These are phyloP conservation scores for Ogataea paraovalis DNA, from an alignment of 805 yeast genomes.

Conservation along the genomic window DNA sequence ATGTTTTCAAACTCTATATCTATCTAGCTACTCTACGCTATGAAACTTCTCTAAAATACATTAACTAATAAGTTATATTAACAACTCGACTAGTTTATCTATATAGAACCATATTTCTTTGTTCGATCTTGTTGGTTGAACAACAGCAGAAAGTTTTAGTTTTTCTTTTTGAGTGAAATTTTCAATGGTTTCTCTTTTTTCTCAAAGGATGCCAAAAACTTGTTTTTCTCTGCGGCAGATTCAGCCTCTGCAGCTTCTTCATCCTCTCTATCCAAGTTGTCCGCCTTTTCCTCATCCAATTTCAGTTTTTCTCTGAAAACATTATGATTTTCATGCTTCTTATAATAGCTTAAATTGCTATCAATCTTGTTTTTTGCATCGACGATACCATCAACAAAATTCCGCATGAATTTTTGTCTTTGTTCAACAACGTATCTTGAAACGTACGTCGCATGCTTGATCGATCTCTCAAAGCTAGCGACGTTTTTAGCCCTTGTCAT, in stretches of 20 bases:
- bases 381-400: slow-evolving; percentile 25
- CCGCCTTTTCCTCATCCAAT: slow-evolving; percentile 41
- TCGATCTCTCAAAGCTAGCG: slow-evolving; percentile 32
- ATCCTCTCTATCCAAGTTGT: slow-evolving; percentile 36
- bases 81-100: no score
- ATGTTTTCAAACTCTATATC: no score
- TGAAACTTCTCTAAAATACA: no score
- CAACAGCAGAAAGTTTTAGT: no score
- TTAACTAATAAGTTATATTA: no score
- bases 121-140: no score
- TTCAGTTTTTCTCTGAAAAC: slow-evolving; percentile 35
- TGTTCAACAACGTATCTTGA: slow-evolving; percentile 16
- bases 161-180: slow-evolving; percentile 19
- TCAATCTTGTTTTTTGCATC: slow-evolving; percentile 31
- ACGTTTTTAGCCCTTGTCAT: slow-evolving; percentile 27
- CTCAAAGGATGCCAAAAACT: slow-evolving; percentile 17
- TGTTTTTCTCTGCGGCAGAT: slow-evolving; percentile 10
- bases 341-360: slow-evolving; percentile 32
- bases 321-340: slow-evolving; percentile 41
- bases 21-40: no score
- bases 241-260: slow-evolving; percentile 27
- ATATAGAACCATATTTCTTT: no score
- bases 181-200: slow-evolving; percentile 17
- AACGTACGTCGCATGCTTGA: slow-evolving; percentile 26
- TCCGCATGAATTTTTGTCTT: slow-evolving; percentile 24